phyloP scores from a whole-genome alignment of 805 yeast genomes.

The Lachancea meyersii region DNA sequence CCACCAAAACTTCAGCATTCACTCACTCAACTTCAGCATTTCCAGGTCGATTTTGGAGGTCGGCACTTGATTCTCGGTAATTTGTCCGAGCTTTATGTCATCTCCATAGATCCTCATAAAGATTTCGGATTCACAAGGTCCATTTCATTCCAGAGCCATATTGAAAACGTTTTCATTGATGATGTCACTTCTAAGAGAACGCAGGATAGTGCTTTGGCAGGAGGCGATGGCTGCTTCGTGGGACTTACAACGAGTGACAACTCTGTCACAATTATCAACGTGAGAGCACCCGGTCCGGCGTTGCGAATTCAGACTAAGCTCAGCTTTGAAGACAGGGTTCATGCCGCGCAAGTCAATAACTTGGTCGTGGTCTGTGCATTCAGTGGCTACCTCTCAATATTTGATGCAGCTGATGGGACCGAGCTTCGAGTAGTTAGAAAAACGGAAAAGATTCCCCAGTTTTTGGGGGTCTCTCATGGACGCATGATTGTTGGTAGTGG shows the following conservation, averaged over 20 bases:
- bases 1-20: conserved; percentile 10
- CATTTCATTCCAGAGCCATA: conserved; percentile 15
- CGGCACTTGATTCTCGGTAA: conserved; percentile 22
- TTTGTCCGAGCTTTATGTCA: conserved; percentile 15
- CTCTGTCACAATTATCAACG: conserved; percentile 21
- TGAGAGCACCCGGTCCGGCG: conserved; percentile 20
- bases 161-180: conserved; percentile 20
- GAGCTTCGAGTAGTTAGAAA: conserved; percentile 28
- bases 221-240: conserved; percentile 32
- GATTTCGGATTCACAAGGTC: conserved; percentile 23
- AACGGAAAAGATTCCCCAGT: conserved; percentile 28
- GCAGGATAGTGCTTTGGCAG: conserved; percentile 25
- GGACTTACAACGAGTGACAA: conserved; percentile 23
- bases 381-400: conserved; percentile 24
- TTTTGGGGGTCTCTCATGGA: conserved; percentile 29
- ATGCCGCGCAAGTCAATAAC: conserved; percentile 27
- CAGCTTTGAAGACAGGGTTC: conserved; percentile 25
- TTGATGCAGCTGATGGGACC: conserved; percentile 29
- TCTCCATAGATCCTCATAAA: conserved; percentile 21
- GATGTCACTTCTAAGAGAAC: conserved; percentile 24
- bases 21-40: conserved; percentile 17
- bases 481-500: conserved; percentile 28
- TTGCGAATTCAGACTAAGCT: conserved; percentile 16
- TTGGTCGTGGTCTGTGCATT: conserved; percentile 28
- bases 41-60: conserved; percentile 32